Conservation (phyloP, 176 grass and related monocot species). For the Panicum miliaceum region DNA sequence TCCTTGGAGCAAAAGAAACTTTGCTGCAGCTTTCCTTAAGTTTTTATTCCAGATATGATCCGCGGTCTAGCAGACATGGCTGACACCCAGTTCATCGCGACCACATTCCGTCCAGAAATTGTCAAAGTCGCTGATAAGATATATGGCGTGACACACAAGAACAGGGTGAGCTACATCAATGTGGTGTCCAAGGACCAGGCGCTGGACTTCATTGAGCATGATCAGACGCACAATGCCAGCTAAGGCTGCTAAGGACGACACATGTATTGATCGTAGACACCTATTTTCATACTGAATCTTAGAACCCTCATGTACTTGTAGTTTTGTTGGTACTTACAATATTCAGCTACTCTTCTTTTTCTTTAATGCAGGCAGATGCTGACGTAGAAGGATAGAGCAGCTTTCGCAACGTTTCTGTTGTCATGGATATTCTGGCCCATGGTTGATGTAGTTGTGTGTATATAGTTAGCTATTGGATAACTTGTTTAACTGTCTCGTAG, state of each 20-base stretch:
- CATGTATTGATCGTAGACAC: not conserved
- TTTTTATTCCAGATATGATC: constrained; percentile 73
- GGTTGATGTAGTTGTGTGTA: constrained; percentile 41
- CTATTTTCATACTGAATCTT: not conserved
- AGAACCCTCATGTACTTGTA: not conserved
- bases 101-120: constrained; percentile 88
- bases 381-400: not conserved
- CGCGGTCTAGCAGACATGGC: constrained; percentile 72
- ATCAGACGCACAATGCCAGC: constrained; percentile 81
- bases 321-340: not conserved
- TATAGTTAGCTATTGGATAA: constrained; percentile 39
- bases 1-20: not conserved
- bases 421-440: not conserved
- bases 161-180: constrained; percentile 85
- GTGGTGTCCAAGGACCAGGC: constrained; percentile 86
- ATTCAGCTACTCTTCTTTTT: not conserved
- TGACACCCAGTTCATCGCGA: constrained; percentile 93
- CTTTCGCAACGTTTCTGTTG: not conserved
- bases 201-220: constrained; percentile 96
- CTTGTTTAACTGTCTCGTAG: not conserved
- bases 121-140: constrained; percentile 92
- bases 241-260: constrained; percentile 21
- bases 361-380: constrained; percentile 26
- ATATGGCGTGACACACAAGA: constrained; percentile 95
- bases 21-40: constrained; percentile 54